Conservation (phyloP, 768 basidiomycete species). For the Kwoniella mangroviensis region DNA sequence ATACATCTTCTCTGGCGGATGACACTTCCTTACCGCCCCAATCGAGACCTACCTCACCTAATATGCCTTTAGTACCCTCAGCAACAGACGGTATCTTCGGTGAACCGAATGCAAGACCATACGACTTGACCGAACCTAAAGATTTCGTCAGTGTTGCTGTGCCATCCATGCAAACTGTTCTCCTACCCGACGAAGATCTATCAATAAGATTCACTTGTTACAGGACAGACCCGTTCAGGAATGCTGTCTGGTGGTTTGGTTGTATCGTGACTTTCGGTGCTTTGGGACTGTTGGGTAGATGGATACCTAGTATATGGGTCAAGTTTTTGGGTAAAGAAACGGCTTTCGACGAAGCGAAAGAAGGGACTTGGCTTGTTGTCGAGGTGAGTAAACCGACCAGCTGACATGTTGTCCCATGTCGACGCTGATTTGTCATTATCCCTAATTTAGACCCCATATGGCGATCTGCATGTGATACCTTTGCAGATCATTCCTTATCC, state of each 20-base stretch:
- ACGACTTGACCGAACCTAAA: constrained; percentile 37
- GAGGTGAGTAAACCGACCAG: constrained; percentile 68
- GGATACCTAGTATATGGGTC: constrained; percentile 92
- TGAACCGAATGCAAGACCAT: constrained; percentile 35
- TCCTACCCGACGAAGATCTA: constrained; percentile 86
- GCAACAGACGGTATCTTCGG: constrained; percentile 53
- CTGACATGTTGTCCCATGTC: not conserved
- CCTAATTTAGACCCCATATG: constrained; percentile 72
- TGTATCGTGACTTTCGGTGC: constrained; percentile 73
- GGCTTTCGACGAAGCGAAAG: constrained; percentile 71
- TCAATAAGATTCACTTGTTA: constrained; percentile 87
- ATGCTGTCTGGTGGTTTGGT: constrained; percentile 71
- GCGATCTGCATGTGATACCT: constrained; percentile 77
- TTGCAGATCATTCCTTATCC: constrained; percentile 72
- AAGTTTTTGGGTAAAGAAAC: constrained; percentile 81
- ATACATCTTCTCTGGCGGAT: constrained; percentile 54
- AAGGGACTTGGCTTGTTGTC: constrained; percentile 73
- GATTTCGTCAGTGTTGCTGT: constrained; percentile 47
- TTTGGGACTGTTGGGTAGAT: constrained; percentile 81
- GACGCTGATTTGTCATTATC: not conserved
- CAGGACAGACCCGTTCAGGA: constrained; percentile 68
- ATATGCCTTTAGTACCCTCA: constrained; percentile 52
- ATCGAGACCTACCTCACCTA: constrained; percentile 56
- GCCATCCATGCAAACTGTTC: constrained; percentile 71
- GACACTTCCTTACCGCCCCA: constrained; percentile 58